Evolutionary conservation across 352 stramenopile genomes (phyloP), one percentile per base, ranked within the genome.

Genomic region (Aphanomyces astaci): DNA sequence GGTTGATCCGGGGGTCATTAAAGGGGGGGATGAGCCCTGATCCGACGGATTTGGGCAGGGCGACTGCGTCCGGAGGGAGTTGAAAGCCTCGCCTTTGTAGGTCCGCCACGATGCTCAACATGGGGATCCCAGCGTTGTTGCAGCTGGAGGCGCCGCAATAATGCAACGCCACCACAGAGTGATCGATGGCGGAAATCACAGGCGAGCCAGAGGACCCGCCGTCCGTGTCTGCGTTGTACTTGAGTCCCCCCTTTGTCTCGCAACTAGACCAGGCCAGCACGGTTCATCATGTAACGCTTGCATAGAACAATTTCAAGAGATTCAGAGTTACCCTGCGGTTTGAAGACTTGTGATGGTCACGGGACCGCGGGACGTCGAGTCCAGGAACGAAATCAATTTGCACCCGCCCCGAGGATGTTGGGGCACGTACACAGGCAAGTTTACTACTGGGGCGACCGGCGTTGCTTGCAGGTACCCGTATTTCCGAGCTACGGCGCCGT

Each of bases 161-260:
- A 65, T 90, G 79, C n/a, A 90, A 71, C 19, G 80, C 82, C 39
- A 89, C 71, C 17, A 90, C 82, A 17, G 78, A 77, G 67, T 89
- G 73, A 65, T 88, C 79, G 0, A 64, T 24, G 3, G 71, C 74
- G 17, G 77, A 79, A 9, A 90, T 62, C 2, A 90, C 79, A 0
- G 82, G 82, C 5, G 82, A 85, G 0, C 82, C 82, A 0, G 82
- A 90, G 2, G 82, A 88, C 0, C 82, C 82, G 9, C 70, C 77
- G 19, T 90, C 73, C 1, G 82, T 90, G 63, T 90, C 82, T 10
- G 75, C 79, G 39, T 79, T 88, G 73, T 90, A 90, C 43, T 76
- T 75, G 52, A 86, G 82, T 0, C 80, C 62, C 15, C 62, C 80
- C 3, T 57, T 57, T 4, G 52, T 31, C 30, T 71, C 56, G 30